Percentiles rank a stretch among this genome's conserved stretches.
These are phyloP conservation scores for Teunomyces panamensis DNA, from an alignment of 805 yeast species.

Conservation along the genomic window DNA sequence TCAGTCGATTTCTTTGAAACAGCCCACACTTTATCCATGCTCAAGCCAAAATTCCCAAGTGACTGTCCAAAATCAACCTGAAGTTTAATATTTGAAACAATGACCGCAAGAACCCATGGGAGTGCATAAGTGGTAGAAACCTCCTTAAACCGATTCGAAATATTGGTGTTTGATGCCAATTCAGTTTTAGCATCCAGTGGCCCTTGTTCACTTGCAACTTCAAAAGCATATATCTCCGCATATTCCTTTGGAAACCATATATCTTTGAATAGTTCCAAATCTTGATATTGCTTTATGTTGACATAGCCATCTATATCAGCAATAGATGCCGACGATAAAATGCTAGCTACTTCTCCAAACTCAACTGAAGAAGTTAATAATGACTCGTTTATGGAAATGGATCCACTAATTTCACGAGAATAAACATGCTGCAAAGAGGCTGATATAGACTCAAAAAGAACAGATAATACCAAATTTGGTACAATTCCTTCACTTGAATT, in stretches of 20 bases:
- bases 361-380: slow-evolving; percentile 49
- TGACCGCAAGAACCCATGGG: slow-evolving; percentile 69
- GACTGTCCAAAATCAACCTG: slow-evolving; percentile 81
- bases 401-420: slow-evolving; percentile 85
- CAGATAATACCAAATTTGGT: slow-evolving; percentile 37
- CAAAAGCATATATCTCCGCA: slow-evolving; percentile 7
- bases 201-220: neutral
- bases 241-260: slow-evolving; percentile 62
- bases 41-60: slow-evolving; percentile 61
- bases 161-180: slow-evolving; percentile 30
- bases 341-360: slow-evolving; percentile 36
- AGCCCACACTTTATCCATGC: slow-evolving; percentile 62
- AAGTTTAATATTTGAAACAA: slow-evolving; percentile 50
- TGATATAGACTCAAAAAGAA: slow-evolving; percentile 52
- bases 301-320: slow-evolving; percentile 59
- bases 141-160: slow-evolving; percentile 49
- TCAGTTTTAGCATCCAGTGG: slow-evolving; percentile 6
- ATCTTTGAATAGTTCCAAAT: slow-evolving; percentile 75
- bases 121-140: slow-evolving; percentile 63
- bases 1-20: slow-evolving; percentile 61
- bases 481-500: slow-evolving; percentile 47
- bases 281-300: slow-evolving; percentile 83
- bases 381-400: slow-evolving; percentile 46
- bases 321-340: slow-evolving; percentile 51
- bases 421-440: slow-evolving; percentile 86